Percentiles rank a stretch among this genome's conserved stretches.
These are phyloP conservation scores for Epichloe amarillans DNA, from an alignment of 2,329 filamentous ascomycete species.

Conservation along the genomic window DNA sequence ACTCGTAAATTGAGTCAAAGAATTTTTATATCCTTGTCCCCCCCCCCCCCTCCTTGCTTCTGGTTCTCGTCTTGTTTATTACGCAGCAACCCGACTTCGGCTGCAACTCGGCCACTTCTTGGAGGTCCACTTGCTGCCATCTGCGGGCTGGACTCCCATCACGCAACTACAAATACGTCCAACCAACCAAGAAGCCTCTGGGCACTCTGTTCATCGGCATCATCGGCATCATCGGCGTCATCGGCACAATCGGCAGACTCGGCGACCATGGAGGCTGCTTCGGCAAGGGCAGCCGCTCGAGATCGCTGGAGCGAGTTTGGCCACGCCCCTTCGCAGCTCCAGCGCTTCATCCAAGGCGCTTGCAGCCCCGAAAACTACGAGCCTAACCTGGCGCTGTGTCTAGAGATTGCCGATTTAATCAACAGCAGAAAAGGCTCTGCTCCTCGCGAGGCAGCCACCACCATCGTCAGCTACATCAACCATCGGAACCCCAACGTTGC, in stretches of 20 bases:
- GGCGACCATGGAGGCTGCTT: conserved; percentile 73
- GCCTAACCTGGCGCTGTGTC: conserved; percentile 87
- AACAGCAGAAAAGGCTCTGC: conserved; percentile 95
- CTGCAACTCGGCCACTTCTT: background rate
- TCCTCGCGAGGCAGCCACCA: conserved; percentile 85
- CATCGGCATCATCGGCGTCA: background rate
- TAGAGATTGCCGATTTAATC: conserved; percentile 92
- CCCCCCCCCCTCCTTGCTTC: too few species aligned
- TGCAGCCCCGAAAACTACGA: conserved; percentile 97
- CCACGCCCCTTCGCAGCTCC: conserved; percentile 68
- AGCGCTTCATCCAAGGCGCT: conserved; percentile 90
- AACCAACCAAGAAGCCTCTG: background rate
- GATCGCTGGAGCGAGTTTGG: conserved; percentile 83
- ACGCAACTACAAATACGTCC: background rate
- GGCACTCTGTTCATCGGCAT: background rate
- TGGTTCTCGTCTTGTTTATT: too few species aligned
- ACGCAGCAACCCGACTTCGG: background rate
- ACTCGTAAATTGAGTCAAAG: background rate
- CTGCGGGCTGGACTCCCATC: background rate
- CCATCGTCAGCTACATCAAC: conserved; percentile 91
- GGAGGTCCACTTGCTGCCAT: background rate
- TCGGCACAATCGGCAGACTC: conserved; percentile 4
- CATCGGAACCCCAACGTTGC: conserved; percentile 94
- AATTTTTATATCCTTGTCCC: background rate
- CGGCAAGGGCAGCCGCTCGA: conserved; percentile 85